phyloP scores from a whole-genome alignment of 768 basidiomycete species.

The Boletus vermiculosoides region DNA sequence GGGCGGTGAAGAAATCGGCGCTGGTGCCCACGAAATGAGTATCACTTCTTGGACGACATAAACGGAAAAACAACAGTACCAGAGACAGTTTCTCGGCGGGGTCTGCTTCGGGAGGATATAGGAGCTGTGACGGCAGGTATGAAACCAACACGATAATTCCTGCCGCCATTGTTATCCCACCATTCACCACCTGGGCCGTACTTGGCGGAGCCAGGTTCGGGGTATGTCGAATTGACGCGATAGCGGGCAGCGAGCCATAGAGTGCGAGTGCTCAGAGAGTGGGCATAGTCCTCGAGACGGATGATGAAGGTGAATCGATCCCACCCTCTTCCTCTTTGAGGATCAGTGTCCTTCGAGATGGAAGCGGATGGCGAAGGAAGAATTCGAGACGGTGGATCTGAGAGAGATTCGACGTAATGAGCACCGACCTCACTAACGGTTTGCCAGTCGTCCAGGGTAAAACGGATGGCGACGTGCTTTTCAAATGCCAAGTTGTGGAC shows the following conservation, averaged over 20 bases:
- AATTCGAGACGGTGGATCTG: conserved; percentile 35
- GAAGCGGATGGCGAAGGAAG: background rate
- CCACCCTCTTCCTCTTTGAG: conserved; percentile 35
- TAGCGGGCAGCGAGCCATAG: conserved; percentile 65
- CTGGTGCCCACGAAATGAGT: conserved; percentile 14
- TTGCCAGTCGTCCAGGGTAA: conserved; percentile 93
- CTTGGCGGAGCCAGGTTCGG: conserved; percentile 14
- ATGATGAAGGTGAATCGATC: conserved; percentile 63
- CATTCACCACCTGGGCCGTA: conserved; percentile 63
- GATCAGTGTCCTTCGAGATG: background rate
- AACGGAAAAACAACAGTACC: conserved; percentile 8
- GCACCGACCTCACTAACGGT: conserved; percentile 84
- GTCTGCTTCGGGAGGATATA: background rate
- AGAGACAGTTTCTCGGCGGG: conserved; percentile 23
- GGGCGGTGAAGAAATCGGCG: background rate
- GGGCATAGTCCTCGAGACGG: conserved; percentile 69
- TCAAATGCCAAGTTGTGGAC: conserved; percentile 86
- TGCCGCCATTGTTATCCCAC: conserved; percentile 89
- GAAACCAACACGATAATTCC: conserved; percentile 80
- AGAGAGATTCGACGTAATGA: conserved; percentile 44
- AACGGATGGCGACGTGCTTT: conserved; percentile 82
- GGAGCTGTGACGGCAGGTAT: conserved; percentile 12
- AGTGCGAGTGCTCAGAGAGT: conserved; percentile 46
- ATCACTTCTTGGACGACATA: background rate
- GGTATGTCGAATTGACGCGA: conserved; percentile 25